These are phyloP conservation scores for Glycine soja DNA, from an alignment of 306 rosid species.

Conservation along the genomic window DNA sequence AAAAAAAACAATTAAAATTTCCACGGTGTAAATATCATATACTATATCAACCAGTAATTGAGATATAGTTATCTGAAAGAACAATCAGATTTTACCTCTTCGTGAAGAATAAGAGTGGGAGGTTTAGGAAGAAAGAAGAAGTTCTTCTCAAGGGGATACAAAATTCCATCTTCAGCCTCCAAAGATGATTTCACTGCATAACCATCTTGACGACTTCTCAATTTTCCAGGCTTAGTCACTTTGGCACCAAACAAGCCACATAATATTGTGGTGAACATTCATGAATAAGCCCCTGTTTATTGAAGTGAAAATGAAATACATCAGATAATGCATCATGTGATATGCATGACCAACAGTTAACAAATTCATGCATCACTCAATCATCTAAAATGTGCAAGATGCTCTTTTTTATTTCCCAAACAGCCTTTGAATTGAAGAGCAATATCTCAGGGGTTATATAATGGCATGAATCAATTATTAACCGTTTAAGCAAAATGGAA, in stretches of 20 bases:
- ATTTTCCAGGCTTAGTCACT: constrained; percentile 96
- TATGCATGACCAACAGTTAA: constrained; percentile 14
- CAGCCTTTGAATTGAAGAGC: background rate
- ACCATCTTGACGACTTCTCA: constrained; percentile 97
- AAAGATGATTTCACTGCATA: constrained; percentile 98
- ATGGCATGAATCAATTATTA: background rate
- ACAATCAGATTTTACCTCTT: constrained; percentile 64
- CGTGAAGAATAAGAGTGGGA: constrained; percentile 97
- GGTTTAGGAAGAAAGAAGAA: constrained; percentile 99
- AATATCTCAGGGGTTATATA: background rate
- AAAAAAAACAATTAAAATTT: constrained; percentile 45
- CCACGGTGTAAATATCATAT: constrained; percentile 33
- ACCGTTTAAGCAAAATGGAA: constrained; percentile 14
- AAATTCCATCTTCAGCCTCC: constrained; percentile 98
- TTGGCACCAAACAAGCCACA: constrained; percentile 92
- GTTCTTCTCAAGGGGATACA: constrained; percentile 98
- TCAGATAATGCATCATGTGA: constrained; percentile 32
- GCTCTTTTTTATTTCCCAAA: no score
- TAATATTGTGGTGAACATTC: constrained; percentile 88
- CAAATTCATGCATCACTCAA: constrained; percentile 20
- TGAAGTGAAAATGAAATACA: constrained; percentile 34
- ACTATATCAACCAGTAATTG: constrained; percentile 21
- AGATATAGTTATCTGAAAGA: constrained; percentile 27
- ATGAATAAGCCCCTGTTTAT: constrained; percentile 88
- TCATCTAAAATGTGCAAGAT: background rate